Conservation (phyloP, 2,329 filamentous ascomycete species). For the Neopestalotiopsis rosae region DNA sequence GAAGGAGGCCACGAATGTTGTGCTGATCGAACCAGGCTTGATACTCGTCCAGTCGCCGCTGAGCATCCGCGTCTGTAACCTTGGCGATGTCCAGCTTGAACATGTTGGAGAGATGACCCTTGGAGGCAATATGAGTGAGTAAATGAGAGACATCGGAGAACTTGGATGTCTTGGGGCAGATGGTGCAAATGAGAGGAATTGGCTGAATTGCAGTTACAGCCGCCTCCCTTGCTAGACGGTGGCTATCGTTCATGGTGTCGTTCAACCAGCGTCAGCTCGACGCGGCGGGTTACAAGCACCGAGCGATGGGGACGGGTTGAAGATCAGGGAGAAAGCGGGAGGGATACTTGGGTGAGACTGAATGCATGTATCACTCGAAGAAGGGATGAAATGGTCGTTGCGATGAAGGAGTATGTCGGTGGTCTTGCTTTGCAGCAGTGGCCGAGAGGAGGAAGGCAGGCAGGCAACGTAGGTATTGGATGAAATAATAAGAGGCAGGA, state of each 20-base stretch:
- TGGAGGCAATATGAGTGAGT: slow-evolving; percentile 90
- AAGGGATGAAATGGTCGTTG: not conserved
- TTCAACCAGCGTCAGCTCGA: not conserved
- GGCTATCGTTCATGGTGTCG: not conserved
- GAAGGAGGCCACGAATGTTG: slow-evolving; percentile 74
- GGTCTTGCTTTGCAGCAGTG: not conserved
- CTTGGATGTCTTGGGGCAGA: slow-evolving; percentile 78
- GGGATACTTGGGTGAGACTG: not conserved
- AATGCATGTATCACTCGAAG: not conserved
- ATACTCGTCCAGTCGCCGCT: slow-evolving; percentile 68
- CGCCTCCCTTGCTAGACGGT: not conserved
- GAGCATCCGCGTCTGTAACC: slow-evolving; percentile 69
- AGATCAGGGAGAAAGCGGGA: not conserved
- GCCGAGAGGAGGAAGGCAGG: not conserved
- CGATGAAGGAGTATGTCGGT: not conserved
- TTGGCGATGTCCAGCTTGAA: slow-evolving; percentile 81
- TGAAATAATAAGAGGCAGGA: too few species aligned
- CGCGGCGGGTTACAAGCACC: not conserved
- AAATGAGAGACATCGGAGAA: slow-evolving; percentile 94
- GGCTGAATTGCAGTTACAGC: slow-evolving; percentile 14
- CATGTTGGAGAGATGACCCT: slow-evolving; percentile 85
- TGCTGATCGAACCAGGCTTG: slow-evolving; percentile 79
- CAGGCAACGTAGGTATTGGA: not conserved
- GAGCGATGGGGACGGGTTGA: not conserved
- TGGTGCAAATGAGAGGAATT: slow-evolving; percentile 78